Evolutionary conservation across 345 rosid genomes (phyloP).

Genomic region (Xanthoceras sorbifolium): DNA sequence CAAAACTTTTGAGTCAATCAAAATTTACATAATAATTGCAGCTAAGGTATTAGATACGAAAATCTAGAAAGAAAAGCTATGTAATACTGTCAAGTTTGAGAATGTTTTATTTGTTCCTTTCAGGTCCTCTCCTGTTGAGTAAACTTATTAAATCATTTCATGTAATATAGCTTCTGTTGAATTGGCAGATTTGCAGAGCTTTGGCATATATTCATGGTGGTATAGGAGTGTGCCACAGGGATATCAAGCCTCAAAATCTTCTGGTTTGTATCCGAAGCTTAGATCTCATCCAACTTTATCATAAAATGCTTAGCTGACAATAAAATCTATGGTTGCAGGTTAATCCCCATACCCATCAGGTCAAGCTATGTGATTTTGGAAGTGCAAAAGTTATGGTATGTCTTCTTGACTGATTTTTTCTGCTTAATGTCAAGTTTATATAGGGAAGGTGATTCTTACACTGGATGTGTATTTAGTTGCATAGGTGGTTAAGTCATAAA

Average conservation of each 20-base stretch:
- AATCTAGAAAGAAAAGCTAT: slow-evolving; percentile 1
- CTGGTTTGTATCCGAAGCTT: slow-evolving; percentile 15
- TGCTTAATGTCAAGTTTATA: slow-evolving; percentile 9
- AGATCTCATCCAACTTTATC: neutral
- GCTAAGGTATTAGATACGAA: neutral
- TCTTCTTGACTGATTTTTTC: neutral
- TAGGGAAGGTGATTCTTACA: neutral
- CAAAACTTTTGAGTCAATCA: neutral
- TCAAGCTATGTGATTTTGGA: slow-evolving; percentile 32
- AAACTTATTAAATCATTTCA: neutral
- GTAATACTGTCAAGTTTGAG: neutral
- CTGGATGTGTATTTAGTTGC: neutral
- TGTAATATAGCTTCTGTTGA: neutral
- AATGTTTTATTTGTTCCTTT: neutral
- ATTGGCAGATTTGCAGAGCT: slow-evolving; percentile 28
- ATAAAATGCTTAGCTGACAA: neutral
- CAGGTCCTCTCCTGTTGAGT: neutral
- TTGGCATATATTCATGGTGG: slow-evolving; percentile 28
- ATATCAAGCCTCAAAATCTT: slow-evolving; percentile 29
- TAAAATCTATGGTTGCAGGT: slow-evolving; percentile 20
- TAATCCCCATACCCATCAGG: slow-evolving; percentile 30
- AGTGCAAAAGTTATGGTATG: slow-evolving; percentile 33
- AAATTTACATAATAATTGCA: neutral
- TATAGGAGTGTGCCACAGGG: slow-evolving; percentile 28
- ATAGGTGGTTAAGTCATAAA: neutral